phyloP scores from a whole-genome alignment of 805 yeast genomes.

The Ogataea corticis region DNA sequence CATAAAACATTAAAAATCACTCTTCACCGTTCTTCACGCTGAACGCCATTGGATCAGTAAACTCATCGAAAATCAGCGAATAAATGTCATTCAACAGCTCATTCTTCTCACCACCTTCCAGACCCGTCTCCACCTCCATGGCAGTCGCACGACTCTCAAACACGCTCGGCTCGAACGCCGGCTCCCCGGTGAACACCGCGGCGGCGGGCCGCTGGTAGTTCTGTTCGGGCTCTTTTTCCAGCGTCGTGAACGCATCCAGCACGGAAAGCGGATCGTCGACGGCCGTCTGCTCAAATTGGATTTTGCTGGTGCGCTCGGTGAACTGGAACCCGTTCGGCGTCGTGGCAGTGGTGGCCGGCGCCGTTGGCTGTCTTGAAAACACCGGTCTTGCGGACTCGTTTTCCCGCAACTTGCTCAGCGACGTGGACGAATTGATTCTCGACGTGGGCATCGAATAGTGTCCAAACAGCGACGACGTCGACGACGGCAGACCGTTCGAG shows the following conservation, averaged over 20 bases:
- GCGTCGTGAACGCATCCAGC: slow-evolving; percentile 17
- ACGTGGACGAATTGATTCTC: slow-evolving; percentile 12
- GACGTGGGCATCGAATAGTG: slow-evolving; percentile 11
- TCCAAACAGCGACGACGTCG: slow-evolving; percentile 20
- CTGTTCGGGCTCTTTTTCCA: slow-evolving; percentile 4
- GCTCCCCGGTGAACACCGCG: neutral
- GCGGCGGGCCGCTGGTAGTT: neutral
- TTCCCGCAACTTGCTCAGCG: slow-evolving; percentile 12
- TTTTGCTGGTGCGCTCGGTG: too few relatives aligned
- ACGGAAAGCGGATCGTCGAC: slow-evolving; percentile 18
- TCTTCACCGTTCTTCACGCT: slow-evolving; percentile 16
- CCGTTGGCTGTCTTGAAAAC: slow-evolving; percentile 2
- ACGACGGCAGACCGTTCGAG: slow-evolving; percentile 18
- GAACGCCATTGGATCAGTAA: slow-evolving; percentile 39
- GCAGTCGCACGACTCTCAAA: neutral
- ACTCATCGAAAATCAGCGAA: slow-evolving; percentile 46
- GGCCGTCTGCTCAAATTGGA: too few relatives aligned
- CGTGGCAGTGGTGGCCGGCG: too few relatives aligned
- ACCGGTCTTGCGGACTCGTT: neutral
- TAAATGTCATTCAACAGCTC: slow-evolving; percentile 44
- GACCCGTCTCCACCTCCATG: neutral
- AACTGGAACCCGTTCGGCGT: too few relatives aligned
- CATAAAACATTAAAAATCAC: neutral
- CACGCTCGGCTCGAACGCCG: neutral
- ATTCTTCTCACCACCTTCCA: slow-evolving; percentile 19